Conservation (phyloP, 495 filamentous ascomycete species). For the Neurospora pannonica region DNA sequence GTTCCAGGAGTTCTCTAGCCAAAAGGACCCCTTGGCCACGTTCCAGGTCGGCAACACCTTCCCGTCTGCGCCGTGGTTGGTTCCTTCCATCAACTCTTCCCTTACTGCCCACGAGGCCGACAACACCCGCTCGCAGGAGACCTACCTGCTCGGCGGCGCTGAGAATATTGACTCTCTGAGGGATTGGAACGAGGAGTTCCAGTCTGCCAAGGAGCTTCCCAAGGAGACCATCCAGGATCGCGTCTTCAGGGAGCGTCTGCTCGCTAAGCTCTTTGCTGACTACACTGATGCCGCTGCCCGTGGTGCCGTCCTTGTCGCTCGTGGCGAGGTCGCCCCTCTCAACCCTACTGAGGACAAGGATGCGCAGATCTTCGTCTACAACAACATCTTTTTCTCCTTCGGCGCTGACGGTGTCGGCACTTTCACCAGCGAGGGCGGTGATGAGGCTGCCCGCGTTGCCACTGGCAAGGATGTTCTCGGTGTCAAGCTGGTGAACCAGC, state of each 20-base stretch:
- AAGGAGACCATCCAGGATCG: conserved; percentile 90
- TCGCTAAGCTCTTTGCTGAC: conserved; percentile 92
- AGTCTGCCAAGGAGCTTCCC: conserved; percentile 87
- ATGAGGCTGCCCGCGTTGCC: conserved; percentile 92
- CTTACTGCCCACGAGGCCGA: conserved; percentile 68
- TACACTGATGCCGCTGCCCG: conserved; percentile 92
- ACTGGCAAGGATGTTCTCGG: conserved; percentile 95
- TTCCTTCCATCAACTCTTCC: conserved; percentile 54
- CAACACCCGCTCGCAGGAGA: conserved; percentile 83
- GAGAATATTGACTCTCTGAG: conserved; percentile 90
- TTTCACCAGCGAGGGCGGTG: conserved; percentile 90
- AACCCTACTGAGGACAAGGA: conserved; percentile 90
- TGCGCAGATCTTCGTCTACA: conserved; percentile 98
- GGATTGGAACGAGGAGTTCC: conserved; percentile 99
- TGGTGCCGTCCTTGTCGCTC: conserved; percentile 86
- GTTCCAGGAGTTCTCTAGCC: conserved; percentile 70
- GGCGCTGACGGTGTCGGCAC: conserved; percentile 97
- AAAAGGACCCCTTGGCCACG: conserved; percentile 79
- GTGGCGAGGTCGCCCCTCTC: conserved; percentile 88
- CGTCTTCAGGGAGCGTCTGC: conserved; percentile 88
- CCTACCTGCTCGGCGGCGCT: conserved; percentile 76
- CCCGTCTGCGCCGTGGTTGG: conserved; percentile 87
- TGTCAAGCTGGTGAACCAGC: conserved; percentile 88
- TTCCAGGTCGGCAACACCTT: conserved; percentile 92
- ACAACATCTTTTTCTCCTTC: conserved; percentile 98